These are phyloP conservation scores for Macadamia integrifolia DNA, from an alignment of 164 flowering plant genomes.

Conservation along the genomic window DNA sequence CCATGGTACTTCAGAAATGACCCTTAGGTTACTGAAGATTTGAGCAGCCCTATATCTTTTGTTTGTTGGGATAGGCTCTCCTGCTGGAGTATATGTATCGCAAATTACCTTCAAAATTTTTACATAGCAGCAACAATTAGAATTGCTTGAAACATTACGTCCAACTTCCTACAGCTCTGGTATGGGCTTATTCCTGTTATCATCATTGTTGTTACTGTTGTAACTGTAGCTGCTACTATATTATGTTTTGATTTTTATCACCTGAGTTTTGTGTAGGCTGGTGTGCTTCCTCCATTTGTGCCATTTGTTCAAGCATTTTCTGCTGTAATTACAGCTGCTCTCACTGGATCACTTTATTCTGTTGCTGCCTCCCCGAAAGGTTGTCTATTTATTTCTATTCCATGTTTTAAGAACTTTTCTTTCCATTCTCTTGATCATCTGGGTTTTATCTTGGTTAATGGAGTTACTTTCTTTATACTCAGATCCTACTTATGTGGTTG, in stretches of 20 bases:
- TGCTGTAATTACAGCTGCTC: slow-evolving; percentile 85
- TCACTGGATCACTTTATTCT: slow-evolving; percentile 88
- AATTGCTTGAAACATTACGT: too few relatives aligned
- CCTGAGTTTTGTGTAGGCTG: slow-evolving; percentile 45
- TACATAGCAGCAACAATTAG: neutral
- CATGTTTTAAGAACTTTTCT: slow-evolving; percentile 1
- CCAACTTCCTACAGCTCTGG: slow-evolving; percentile 39
- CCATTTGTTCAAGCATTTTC: slow-evolving; percentile 98
- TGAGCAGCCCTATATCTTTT: slow-evolving; percentile 85
- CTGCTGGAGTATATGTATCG: slow-evolving; percentile 85
- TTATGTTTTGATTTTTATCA: neutral
- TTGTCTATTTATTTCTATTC: neutral
- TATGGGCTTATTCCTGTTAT: slow-evolving; percentile 18
- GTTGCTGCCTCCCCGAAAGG: slow-evolving; percentile 96
- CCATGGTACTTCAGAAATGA: slow-evolving; percentile 81
- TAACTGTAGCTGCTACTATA: neutral
- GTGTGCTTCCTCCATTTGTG: slow-evolving; percentile 87
- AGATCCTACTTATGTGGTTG: slow-evolving; percentile 92
- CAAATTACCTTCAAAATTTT: slow-evolving; percentile 63
- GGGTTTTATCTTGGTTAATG: neutral
- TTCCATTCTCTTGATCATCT: neutral
- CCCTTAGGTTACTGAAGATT: slow-evolving; percentile 66
- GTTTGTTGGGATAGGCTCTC: slow-evolving; percentile 97
- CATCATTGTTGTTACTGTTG: neutral
- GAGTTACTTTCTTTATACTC: slow-evolving; percentile 14